phyloP scores from a whole-genome alignment of 441 rosid species.

The Corymbia citriodora region DNA sequence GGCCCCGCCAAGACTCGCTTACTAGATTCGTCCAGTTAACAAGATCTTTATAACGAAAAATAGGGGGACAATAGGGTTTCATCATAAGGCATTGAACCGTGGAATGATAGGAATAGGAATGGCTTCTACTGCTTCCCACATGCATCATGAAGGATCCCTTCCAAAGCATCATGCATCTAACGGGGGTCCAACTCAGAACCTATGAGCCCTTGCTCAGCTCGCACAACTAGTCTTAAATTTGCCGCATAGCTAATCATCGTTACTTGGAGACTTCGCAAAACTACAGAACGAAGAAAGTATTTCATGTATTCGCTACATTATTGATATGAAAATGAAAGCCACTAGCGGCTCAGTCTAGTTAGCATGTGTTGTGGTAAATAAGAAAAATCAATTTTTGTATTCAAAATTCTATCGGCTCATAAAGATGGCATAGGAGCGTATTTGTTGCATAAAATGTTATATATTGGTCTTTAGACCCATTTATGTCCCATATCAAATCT shows the following conservation, averaged over 20 bases:
- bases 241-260: not conserved
- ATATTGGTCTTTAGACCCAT: not conserved
- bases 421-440: not conserved
- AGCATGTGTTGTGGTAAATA: not conserved
- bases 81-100: too few species aligned
- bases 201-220: not conserved
- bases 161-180: not conserved
- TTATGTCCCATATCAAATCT: not conserved
- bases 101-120: too few species aligned
- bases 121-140: not conserved
- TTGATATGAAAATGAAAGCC: constrained; percentile 5
- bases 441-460: not conserved
- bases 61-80: too few species aligned
- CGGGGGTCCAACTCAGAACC: not conserved
- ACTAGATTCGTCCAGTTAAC: too few species aligned
- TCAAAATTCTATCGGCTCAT: not conserved
- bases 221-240: not conserved
- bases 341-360: not conserved
- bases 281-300: not conserved
- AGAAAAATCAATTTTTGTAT: not conserved
- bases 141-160: not conserved
- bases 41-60: too few species aligned
- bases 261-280: not conserved
- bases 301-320: not conserved
- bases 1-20: too few species aligned